These are phyloP conservation scores for Calonectria ilicicola DNA, from an alignment of 2,329 filamentous ascomycete genomes.

Conservation along the genomic window DNA sequence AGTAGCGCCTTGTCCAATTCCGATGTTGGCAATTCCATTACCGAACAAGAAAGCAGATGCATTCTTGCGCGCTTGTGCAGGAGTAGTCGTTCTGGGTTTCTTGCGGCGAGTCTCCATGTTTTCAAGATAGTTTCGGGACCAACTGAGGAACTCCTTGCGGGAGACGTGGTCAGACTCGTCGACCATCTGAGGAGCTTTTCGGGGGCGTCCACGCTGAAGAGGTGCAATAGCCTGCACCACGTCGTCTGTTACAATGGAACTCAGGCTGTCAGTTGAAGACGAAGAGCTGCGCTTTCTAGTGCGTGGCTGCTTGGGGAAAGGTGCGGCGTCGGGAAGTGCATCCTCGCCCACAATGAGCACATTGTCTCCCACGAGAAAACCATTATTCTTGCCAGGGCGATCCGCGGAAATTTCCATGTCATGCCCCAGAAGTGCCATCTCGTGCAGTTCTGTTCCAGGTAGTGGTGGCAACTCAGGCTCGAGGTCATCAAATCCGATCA, in stretches of 20 bases:
- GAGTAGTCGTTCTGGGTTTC: conserved; percentile 38
- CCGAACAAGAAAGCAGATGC: conserved; percentile 46
- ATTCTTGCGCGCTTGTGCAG: conserved; percentile 54
- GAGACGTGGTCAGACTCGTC: conserved; percentile 51
- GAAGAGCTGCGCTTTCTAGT: conserved; percentile 16
- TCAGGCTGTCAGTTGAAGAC: conserved; percentile 25
- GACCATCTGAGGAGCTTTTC: conserved; percentile 43
- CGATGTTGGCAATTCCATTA: conserved; percentile 52
- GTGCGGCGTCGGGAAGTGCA: conserved; percentile 52
- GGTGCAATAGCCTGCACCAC: conserved; percentile 33
- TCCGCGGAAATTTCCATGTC: conserved; percentile 26
- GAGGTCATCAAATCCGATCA: conserved; percentile 54
- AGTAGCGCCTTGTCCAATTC: conserved; percentile 35
- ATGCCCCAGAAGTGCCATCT: conserved; percentile 17
- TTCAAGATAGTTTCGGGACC: conserved; percentile 57
- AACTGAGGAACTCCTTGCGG: conserved; percentile 51
- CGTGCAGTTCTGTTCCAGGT: conserved; percentile 35
- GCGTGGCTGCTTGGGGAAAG: conserved; percentile 44
- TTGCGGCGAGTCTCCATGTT: conserved; percentile 65
- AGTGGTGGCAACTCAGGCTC: conserved; percentile 58
- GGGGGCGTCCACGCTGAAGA: conserved; percentile 39
- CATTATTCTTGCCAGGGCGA: neutral
- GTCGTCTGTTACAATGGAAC: conserved; percentile 38
- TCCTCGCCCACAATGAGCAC: conserved; percentile 53
- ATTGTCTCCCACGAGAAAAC: conserved; percentile 45